phyloP scores from a whole-genome alignment of 2,329 filamentous ascomycete species.

The Piedraia hortae region DNA sequence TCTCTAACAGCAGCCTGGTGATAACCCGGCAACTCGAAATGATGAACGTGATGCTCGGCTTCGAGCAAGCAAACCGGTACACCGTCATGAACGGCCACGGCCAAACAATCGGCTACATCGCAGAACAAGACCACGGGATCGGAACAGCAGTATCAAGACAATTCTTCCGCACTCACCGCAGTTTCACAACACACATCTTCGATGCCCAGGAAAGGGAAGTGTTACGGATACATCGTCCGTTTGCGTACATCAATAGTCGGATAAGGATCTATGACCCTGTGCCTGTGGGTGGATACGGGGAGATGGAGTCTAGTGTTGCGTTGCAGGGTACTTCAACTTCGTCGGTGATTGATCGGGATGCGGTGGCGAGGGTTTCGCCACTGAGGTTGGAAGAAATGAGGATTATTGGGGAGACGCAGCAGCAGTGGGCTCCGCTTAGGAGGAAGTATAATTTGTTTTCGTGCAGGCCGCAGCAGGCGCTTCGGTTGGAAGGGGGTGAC shows the following conservation, averaged over 20 bases:
- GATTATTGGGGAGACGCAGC: conserved; percentile 34
- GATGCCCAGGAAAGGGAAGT: conserved; percentile 32
- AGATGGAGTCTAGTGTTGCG: conserved; percentile 11
- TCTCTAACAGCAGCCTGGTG: conserved; percentile 33
- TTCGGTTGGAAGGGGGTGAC: conserved; percentile 13
- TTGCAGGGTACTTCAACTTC: conserved; percentile 18
- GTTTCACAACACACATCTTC: conserved; percentile 38
- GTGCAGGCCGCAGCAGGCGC: conserved; percentile 17
- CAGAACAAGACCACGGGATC: conserved; percentile 33
- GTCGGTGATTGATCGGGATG: conserved; percentile 17
- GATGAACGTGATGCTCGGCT: conserved; percentile 37
- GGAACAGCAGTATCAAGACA: conserved; percentile 29
- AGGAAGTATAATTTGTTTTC: conserved; percentile 38
- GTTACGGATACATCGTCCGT: conserved; percentile 32
- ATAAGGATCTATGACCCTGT: conserved; percentile 29
- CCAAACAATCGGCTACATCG: conserved; percentile 35
- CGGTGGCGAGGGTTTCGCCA: conserved; percentile 24
- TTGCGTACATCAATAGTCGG: conserved; percentile 33
- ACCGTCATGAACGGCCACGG: conserved; percentile 36
- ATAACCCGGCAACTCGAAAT: conserved; percentile 36
- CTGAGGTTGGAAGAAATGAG: conserved; percentile 29
- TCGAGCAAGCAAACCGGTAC: conserved; percentile 39
- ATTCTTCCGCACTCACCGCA: conserved; percentile 32
- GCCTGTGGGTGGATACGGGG: conserved; percentile 13
- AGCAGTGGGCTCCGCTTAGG: conserved; percentile 33